Evolutionary conservation across 345 rosid species (phyloP).

Genomic region (Lumnitzera racemosa): DNA sequence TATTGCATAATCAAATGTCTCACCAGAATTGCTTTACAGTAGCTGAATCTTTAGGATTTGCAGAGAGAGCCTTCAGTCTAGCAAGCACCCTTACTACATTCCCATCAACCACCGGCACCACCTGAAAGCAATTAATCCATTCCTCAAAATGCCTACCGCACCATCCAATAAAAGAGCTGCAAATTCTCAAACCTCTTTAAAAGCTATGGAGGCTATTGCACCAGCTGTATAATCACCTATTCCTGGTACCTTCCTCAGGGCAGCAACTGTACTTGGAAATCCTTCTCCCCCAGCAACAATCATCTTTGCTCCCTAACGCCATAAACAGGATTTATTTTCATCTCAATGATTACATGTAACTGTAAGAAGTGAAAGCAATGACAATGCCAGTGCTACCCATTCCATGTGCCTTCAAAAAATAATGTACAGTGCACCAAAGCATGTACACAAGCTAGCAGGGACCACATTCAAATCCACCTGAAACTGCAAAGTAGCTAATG

Average conservation of each 20-base stretch:
- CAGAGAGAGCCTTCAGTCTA: conserved; percentile 69
- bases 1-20: conserved; percentile 9
- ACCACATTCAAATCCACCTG: no score
- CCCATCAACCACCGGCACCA: conserved; percentile 65
- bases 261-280: conserved; percentile 44
- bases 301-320: conserved; percentile 63
- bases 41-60: conserved; percentile 66
- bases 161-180: conserved; percentile 9
- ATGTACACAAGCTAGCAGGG: no score
- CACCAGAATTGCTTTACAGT: conserved; percentile 67
- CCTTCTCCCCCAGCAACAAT: conserved; percentile 34
- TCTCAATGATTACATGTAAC: background rate
- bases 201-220: conserved; percentile 71
- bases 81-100: conserved; percentile 66
- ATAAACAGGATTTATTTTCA: background rate
- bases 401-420: no score
- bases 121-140: conserved; percentile 27
- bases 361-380: background rate
- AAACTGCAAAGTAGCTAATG: no score
- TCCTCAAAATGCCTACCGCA: background rate
- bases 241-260: conserved; percentile 54
- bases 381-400: no score
- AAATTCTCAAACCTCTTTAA: conserved; percentile 45
- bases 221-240: conserved; percentile 76
- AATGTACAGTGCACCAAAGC: no score